phyloP scores from a whole-genome alignment of 495 filamentous ascomycete genomes.

The Chaetomium cochliodes region DNA sequence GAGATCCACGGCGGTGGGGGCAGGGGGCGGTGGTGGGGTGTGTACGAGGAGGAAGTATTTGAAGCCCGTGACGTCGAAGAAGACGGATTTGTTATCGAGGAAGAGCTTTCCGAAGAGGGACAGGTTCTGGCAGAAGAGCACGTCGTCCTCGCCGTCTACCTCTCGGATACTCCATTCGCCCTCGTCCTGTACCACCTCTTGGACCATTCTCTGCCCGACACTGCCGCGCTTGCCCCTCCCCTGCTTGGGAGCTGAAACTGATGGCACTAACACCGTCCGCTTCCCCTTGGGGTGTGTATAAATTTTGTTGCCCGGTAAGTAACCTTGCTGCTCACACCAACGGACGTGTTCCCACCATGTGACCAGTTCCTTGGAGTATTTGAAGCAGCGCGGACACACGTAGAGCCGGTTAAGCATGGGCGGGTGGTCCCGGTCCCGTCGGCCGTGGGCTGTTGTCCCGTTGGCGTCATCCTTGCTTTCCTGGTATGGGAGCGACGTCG shows the following conservation, averaged over 20 bases:
- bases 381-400: conserved; percentile 91
- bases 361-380: conserved; percentile 74
- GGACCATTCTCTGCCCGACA: conserved; percentile 51
- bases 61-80: conserved; percentile 94
- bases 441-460: conserved; percentile 40
- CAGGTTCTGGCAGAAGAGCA: conserved; percentile 89
- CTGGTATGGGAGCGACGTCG: conserved; percentile 6
- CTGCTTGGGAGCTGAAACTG: conserved; percentile 39
- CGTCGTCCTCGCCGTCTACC: conserved; percentile 82
- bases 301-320: conserved; percentile 46
- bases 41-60: conserved; percentile 88
- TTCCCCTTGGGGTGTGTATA: conserved; percentile 50
- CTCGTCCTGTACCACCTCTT: conserved; percentile 56
- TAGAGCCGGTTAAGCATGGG: conserved; percentile 64
- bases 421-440: conserved; percentile 35
- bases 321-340: conserved; percentile 41
- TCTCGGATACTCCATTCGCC: conserved; percentile 72
- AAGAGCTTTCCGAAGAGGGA: conserved; percentile 98
- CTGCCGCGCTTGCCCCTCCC: conserved; percentile 42
- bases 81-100: conserved; percentile 96
- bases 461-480: conserved; percentile 27
- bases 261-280: conserved; percentile 34
- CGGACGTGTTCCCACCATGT: conserved; percentile 51
- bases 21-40: conserved; percentile 42
- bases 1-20: background rate